Conservation (phyloP, 345 rosid genomes). For the Erodium maritimum region DNA sequence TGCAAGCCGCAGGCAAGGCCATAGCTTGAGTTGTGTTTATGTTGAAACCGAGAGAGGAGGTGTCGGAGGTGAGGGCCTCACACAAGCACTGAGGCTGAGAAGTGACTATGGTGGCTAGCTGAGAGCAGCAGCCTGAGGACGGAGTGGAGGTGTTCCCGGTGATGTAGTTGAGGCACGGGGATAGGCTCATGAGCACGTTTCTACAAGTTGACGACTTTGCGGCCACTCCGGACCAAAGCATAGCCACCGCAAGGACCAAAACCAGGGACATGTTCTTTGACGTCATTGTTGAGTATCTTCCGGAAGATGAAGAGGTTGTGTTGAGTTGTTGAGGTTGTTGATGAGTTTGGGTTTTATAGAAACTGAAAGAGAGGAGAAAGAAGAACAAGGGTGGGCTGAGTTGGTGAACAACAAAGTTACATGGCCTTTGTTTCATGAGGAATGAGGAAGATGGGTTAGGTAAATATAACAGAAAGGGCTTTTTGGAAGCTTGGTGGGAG, state of each 20-base stretch:
- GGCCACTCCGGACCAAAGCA: constrained; percentile 29
- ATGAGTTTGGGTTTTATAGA: background rate
- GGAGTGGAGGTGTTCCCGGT: constrained; percentile 56
- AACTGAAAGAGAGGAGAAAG: too few relatives aligned
- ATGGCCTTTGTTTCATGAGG: too few relatives aligned
- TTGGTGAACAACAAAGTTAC: too few relatives aligned
- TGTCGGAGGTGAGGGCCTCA: constrained; percentile 44
- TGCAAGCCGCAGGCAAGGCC: constrained; percentile 66
- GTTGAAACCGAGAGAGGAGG: constrained; percentile 52
- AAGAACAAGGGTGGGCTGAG: too few relatives aligned
- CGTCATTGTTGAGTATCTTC: constrained; percentile 13
- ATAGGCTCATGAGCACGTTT: constrained; percentile 42
- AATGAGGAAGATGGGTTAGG: too few relatives aligned
- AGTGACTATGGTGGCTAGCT: constrained; percentile 49
- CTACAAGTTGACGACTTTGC: constrained; percentile 56
- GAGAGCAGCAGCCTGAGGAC: constrained; percentile 56
- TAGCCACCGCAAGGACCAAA: constrained; percentile 6
- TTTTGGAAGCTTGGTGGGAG: background rate
- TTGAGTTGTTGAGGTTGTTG: background rate
- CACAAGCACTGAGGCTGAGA: constrained; percentile 72
- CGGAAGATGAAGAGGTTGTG: background rate
- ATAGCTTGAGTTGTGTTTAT: constrained; percentile 59
- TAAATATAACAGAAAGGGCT: too few relatives aligned
- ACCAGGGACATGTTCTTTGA: constrained; percentile 4
- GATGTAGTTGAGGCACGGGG: constrained; percentile 61